Conservation (phyloP, 2,329 filamentous ascomycete species). For the Tolypocladium sp. region DNA sequence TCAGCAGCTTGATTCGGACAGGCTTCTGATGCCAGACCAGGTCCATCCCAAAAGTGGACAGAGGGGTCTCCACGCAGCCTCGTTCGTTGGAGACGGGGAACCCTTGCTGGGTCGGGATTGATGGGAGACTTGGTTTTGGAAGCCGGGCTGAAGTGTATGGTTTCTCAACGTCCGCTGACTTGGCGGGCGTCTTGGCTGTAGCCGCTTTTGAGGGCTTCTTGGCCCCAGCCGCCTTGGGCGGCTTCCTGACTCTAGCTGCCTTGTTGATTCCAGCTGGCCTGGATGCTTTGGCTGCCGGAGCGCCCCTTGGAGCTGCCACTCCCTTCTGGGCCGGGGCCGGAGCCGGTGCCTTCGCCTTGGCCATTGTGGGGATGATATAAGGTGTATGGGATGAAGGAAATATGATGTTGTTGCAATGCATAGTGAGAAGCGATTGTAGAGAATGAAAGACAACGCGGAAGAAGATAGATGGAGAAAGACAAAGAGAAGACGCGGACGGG, state of each 20-base stretch:
- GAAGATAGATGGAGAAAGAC: not conserved
- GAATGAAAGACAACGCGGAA: not conserved
- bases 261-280: not conserved
- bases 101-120: slow-evolving; percentile 1
- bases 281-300: not conserved
- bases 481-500: not conserved
- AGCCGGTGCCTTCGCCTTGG: not conserved
- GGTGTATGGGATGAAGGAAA: not conserved
- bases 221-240: not conserved
- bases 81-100: slow-evolving; percentile 9
- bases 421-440: not conserved
- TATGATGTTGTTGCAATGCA: not conserved
- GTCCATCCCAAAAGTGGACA: not conserved
- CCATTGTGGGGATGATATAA: not conserved
- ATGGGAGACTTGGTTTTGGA: not conserved
- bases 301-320: not conserved
- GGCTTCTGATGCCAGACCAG: not conserved
- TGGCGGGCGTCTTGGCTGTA: not conserved
- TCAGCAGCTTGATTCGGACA: slow-evolving; percentile 1
- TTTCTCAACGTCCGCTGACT: not conserved
- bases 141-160: not conserved
- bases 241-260: not conserved
- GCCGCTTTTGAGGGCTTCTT: not conserved
- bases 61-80: not conserved
- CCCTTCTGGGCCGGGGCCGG: not conserved